Evolutionary conservation across 2,329 filamentous ascomycete genomes (phyloP).

Genomic region (Mycogone perniciosa): DNA sequence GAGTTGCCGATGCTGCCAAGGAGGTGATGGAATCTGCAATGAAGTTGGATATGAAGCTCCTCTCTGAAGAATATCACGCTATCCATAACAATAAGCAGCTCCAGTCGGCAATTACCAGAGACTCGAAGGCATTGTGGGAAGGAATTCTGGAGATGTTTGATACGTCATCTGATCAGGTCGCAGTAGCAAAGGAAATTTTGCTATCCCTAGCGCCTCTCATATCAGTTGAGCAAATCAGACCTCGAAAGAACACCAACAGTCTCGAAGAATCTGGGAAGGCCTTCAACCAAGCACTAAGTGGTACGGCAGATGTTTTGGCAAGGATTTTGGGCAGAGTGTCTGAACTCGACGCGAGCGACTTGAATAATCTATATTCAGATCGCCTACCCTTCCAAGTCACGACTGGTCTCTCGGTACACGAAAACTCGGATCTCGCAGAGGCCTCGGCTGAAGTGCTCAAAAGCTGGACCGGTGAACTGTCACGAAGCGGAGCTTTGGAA

Average conservation of each 20-base stretch:
- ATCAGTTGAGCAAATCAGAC: constrained; percentile 66
- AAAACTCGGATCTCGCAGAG: constrained; percentile 71
- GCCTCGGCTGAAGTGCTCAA: constrained; percentile 79
- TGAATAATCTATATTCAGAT: constrained; percentile 64
- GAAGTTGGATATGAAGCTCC: constrained; percentile 38
- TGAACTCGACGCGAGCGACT: constrained; percentile 63
- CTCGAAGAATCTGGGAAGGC: constrained; percentile 41
- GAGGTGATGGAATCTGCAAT: constrained; percentile 48
- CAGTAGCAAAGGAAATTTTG: constrained; percentile 68
- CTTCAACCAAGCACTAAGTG: constrained; percentile 68
- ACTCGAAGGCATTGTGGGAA: constrained; percentile 47
- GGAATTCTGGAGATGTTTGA: constrained; percentile 64
- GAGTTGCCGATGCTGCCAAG: constrained; percentile 39
- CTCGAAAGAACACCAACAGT: constrained; percentile 40
- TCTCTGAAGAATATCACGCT: constrained; percentile 43
- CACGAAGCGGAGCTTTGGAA: constrained; percentile 34
- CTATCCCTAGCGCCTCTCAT: constrained; percentile 64
- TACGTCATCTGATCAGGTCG: constrained; percentile 61
- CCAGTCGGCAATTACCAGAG: constrained; percentile 60
- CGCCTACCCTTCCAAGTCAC: constrained; percentile 65
- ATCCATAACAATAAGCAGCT: constrained; percentile 56
- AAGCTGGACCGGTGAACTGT: constrained; percentile 63
- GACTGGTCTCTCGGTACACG: constrained; percentile 74
- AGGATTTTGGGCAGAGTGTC: constrained; percentile 72
- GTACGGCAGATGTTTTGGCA: constrained; percentile 54